Evolutionary conservation across 1,284 basidiomycete species (phyloP), one percentile per base, ranked within the genome.

Genomic region (Cutaneotrichosporon cavernicola): DNA sequence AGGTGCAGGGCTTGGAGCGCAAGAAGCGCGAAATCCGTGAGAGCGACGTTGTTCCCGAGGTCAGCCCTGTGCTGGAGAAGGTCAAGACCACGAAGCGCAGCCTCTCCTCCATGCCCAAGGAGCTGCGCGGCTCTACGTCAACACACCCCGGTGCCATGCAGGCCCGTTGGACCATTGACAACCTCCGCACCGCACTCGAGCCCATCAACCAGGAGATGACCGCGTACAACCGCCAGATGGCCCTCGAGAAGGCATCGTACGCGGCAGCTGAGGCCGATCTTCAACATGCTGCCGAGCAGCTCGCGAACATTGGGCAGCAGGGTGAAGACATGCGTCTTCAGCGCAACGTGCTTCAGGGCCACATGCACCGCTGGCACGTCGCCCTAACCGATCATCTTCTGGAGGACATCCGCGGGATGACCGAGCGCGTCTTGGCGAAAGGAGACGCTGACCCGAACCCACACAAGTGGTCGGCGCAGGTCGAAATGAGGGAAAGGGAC

Each of bases 281-380:
- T 55, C 83, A 86, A 72, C 86, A 88, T 66, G 86, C 92, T 65
- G 81, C 85, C 9, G 84, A 88, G 65, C 65, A 84, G 8, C 83
- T 92, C 49, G 82, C 88, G 21, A 87, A 88, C 8, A 69, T 89
- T 8, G 82, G 81, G 38, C 83, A 82, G 63, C 81, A 68, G 38
- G 56, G 52, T 4, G 65, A 71, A n/a, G 65, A 61, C 21, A 61
- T 80, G 26, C 58, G 58, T n/a, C 58, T 67, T 18, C 36, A 60
- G 49, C 81, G 84, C 38, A 81, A 79, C 32, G 85, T 86, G 65
- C 81, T 97, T 21, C 88, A 90, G 72, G 80, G 82, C 34, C 90
- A 90, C 89, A 93, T 95, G 91, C 90, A 90, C 87, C 82, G 87
- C 4, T 97, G 92, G 93, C 87, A 92, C 70, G 75, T 82, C n/a